Evolutionary conservation across 2,329 filamentous ascomycete species (phyloP), one percentile per base, ranked within the genome.

Genomic region (Calcarisporium arbuscula): DNA sequence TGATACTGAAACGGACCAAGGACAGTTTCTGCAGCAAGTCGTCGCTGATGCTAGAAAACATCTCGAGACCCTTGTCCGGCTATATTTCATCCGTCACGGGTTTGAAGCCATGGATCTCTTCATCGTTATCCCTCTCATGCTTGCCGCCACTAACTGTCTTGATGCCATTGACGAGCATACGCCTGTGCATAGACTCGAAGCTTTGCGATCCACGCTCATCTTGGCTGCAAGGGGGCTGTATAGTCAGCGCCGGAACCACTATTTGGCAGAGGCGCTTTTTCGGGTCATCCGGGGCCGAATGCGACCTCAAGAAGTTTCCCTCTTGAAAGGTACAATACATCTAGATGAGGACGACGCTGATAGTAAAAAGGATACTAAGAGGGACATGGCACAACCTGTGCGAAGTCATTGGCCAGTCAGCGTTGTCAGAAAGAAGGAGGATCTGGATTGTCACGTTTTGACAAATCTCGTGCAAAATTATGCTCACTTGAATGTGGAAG

Each of bases 241-340:
- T 31, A 36, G 40, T 20, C 59, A 62, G 30, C 53, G 55, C 2
- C 51, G 36, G 8, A 60, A 56, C 20, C 51, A 61, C 29, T 56
- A 60, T 34, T 33, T 62, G 6, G 54, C 51, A 0, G 45, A 56
- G 23, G 51, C 52, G 1, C 40, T 61, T 1, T 62, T 56, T 34
- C 47, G 47, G 1, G 52, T 61, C 2, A 43, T 62, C 11, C 45
- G 51, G 4, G 57, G 56, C 2, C 49, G 47, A 6, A 62, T 62
- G 59, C 43, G 52, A 0, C 39, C 42, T 0, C 35, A 48, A n/a
- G 54, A 57, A n/a, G 27, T 46, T 2, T 14, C 31, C 1, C 32
- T 56, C 1, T 18, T 52, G 4, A 40, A 34, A 28, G 36, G 27
- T 1, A 40, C 42, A 0, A 43, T 51, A 35, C 35, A 32, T 2